Evolutionary conservation across 2,329 filamentous ascomycete genomes (phyloP).

Genomic region (Fusarium miscanthi): DNA sequence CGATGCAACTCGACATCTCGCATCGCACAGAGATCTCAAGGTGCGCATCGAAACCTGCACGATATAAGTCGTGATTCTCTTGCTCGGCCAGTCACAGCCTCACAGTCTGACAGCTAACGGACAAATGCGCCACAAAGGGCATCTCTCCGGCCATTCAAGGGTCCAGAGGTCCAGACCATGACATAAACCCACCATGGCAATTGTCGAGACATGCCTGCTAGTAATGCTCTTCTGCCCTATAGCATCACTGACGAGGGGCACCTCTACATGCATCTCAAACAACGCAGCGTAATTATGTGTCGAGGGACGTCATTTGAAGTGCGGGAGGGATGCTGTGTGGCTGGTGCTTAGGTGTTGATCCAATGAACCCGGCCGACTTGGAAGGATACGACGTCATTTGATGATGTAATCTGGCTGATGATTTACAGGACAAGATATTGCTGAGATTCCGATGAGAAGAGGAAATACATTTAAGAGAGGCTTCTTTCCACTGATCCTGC

Average conservation of each 20-base stretch:
- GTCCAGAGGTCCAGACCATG: slow-evolving; percentile 20
- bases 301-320: slow-evolving; percentile 41
- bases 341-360: slow-evolving; percentile 25
- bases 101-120: slow-evolving; percentile 30
- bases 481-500: background rate
- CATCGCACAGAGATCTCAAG: slow-evolving; percentile 9
- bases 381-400: slow-evolving; percentile 38
- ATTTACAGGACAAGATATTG: slow-evolving; percentile 27
- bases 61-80: slow-evolving; percentile 10
- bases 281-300: slow-evolving; percentile 34
- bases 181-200: slow-evolving; percentile 25
- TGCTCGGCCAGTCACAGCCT: slow-evolving; percentile 27
- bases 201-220: slow-evolving; percentile 26
- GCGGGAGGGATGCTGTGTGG: slow-evolving; percentile 27
- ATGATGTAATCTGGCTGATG: slow-evolving; percentile 16
- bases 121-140: slow-evolving; percentile 9
- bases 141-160: slow-evolving; percentile 24
- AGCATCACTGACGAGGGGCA: slow-evolving; percentile 8
- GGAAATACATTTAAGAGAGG: slow-evolving; percentile 15
- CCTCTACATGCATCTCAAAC: slow-evolving; percentile 17
- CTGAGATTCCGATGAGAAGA: slow-evolving; percentile 2
- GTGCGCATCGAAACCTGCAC: slow-evolving; percentile 10
- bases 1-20: slow-evolving; percentile 12
- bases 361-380: slow-evolving; percentile 13
- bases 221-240: slow-evolving; percentile 16